Conservation (phyloP, 257 asterid genomes). For the Jacaranda mimosifolia region DNA sequence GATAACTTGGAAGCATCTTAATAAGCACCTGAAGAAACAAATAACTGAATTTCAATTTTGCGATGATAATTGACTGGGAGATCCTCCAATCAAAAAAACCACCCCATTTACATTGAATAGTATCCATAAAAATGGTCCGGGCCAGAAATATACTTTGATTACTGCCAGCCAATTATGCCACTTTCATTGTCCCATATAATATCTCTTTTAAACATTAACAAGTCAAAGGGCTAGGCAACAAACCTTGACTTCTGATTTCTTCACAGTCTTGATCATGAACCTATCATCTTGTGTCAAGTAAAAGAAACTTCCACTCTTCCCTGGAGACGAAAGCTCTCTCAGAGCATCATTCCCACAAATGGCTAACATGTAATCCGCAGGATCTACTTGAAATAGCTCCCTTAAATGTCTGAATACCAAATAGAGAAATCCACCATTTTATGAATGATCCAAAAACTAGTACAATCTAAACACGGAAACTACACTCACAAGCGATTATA, state of each 20-base stretch:
- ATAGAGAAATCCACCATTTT: constrained; percentile 34
- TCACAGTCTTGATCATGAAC: constrained; percentile 97
- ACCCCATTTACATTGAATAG: background rate
- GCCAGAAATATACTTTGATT: constrained; percentile 1
- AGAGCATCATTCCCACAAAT: constrained; percentile 93
- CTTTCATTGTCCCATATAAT: constrained; percentile 20
- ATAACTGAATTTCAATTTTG: constrained; percentile 33
- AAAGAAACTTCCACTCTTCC: constrained; percentile 98
- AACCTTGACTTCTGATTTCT: constrained; percentile 99
- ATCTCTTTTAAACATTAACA: constrained; percentile 18
- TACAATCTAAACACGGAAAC: background rate
- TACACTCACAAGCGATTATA: background rate
- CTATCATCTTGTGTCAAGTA: constrained; percentile 96
- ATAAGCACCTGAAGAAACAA: constrained; percentile 74
- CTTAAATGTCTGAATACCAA: constrained; percentile 73
- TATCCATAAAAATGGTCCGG: background rate
- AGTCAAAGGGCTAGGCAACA: constrained; percentile 52
- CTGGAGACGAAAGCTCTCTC: constrained; percentile 97
- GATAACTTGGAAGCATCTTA: constrained; percentile 94
- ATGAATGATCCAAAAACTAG: constrained; percentile 21
- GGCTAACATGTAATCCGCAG: constrained; percentile 98
- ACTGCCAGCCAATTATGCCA: background rate
- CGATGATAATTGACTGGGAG: constrained; percentile 4
- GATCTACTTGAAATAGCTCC: constrained; percentile 90
- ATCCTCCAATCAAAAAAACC: background rate